Evolutionary conservation across 805 yeast species (phyloP).

Genomic region (Saccharomycopsis selenospora): DNA sequence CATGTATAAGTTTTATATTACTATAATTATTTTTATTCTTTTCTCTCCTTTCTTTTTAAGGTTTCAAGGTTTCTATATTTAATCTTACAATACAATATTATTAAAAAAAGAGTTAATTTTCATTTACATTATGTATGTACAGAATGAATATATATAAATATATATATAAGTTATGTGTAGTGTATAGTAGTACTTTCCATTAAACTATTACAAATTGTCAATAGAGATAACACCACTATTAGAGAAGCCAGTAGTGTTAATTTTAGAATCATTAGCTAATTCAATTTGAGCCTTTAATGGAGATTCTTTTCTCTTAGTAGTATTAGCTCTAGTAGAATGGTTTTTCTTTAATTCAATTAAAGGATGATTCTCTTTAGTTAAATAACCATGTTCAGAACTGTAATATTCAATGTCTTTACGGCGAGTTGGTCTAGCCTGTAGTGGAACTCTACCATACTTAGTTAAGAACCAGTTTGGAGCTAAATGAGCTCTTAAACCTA

Average conservation of each 20-base stretch:
- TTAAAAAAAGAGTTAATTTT: too few species aligned
- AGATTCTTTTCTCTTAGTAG: conserved; percentile 7
- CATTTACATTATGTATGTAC: too few species aligned
- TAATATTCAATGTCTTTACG: conserved; percentile 77
- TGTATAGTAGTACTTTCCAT: too few species aligned
- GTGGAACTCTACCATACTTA: conserved; percentile 73
- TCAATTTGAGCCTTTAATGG: conserved; percentile 14
- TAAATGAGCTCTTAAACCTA: conserved; percentile 69
- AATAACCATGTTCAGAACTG: conserved; percentile 69
- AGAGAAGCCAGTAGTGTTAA: conserved; percentile 3
- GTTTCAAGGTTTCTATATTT: too few species aligned
- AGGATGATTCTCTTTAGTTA: conserved; percentile 34
- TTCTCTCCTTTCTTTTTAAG: too few species aligned
- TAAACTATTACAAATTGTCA: conserved; percentile 12
- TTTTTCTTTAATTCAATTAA: conserved; percentile 11
- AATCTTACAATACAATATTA: too few species aligned
- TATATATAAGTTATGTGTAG: too few species aligned
- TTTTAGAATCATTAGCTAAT: not conserved
- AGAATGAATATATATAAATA: too few species aligned
- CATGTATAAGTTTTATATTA: too few species aligned
- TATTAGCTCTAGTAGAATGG: not conserved
- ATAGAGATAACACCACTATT: conserved; percentile 13
- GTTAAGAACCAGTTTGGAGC: conserved; percentile 62
- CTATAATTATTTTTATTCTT: too few species aligned
- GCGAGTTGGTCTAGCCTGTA: conserved; percentile 78